phyloP scores from a whole-genome alignment of 2,329 filamentous ascomycete species.

The Nannizziopsis barbatae region DNA sequence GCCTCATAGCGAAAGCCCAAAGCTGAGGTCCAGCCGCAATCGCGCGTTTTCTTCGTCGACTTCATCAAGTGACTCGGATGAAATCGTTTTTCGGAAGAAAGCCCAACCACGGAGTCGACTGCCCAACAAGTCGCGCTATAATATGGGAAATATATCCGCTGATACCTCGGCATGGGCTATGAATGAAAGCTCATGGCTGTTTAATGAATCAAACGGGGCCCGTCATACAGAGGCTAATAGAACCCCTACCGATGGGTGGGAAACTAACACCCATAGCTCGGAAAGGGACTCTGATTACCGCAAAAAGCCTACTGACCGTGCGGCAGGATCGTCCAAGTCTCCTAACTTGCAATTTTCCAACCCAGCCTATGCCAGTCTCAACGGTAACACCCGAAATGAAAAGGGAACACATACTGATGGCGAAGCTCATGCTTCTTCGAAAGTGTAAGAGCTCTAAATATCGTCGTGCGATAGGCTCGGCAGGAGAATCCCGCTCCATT shows the following conservation, averaged over 20 bases:
- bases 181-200: constrained; percentile 14
- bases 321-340: constrained; percentile 1
- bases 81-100: constrained; percentile 31
- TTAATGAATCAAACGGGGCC: constrained; percentile 16
- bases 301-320: not conserved
- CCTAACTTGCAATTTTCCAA: not conserved
- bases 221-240: constrained; percentile 5
- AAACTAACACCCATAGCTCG: constrained; percentile 21
- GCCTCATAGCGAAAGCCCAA: constrained; percentile 37
- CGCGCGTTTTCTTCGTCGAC: constrained; percentile 26
- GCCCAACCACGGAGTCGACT: constrained; percentile 33
- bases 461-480: too few species aligned
- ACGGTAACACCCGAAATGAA: not conserved
- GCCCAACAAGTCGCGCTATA: constrained; percentile 17
- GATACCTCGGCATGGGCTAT: constrained; percentile 21
- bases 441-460: too few species aligned
- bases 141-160: constrained; percentile 23
- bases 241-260: constrained; percentile 15
- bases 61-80: constrained; percentile 32
- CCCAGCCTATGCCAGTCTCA: not conserved
- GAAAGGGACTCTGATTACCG: constrained; percentile 25
- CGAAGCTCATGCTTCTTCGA: not conserved
- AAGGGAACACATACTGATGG: not conserved
- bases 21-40: constrained; percentile 26
- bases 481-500: too few species aligned